Percentiles rank a stretch among this genome's conserved stretches.
These are phyloP conservation scores for Lyophyllum semitale DNA, from an alignment of 768 basidiomycete genomes.

Conservation along the genomic window DNA sequence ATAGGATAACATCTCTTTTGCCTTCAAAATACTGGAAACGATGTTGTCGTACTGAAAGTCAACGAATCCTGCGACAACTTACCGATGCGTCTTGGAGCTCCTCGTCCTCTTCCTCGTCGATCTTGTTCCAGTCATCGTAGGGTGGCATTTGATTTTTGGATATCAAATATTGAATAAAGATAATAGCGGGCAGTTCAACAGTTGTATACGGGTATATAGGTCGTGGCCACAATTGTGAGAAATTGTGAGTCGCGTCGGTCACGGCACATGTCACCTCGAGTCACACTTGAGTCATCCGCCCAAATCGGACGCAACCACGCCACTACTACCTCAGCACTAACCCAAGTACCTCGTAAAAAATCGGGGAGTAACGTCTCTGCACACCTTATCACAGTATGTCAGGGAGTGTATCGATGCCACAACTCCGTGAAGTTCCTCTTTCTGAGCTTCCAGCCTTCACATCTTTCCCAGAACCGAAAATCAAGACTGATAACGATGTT, in stretches of 20 bases:
- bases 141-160: constrained; percentile 43
- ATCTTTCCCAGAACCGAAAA: constrained; percentile 49
- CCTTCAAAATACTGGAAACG: constrained; percentile 63
- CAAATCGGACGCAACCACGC: background rate
- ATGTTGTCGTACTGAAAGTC: background rate
- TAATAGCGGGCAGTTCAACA: background rate
- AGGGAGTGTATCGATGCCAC: constrained; percentile 4
- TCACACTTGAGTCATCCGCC: constrained; percentile 9
- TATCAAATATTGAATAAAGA: background rate
- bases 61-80: constrained; percentile 14
- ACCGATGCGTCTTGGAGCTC: constrained; percentile 76
- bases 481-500: constrained; percentile 74
- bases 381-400: constrained; percentile 3
- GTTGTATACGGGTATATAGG: background rate
- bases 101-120: constrained; percentile 82
- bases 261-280: constrained; percentile 7
- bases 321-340: background rate
- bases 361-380: background rate
- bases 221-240: background rate
- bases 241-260: constrained; percentile 22
- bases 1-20: constrained; percentile 86
- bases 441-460: constrained; percentile 9
- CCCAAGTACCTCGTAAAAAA: background rate
- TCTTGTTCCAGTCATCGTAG: constrained; percentile 79
- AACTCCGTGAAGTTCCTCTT: constrained; percentile 31